These are phyloP conservation scores for Smithsoniella earleae DNA, from an alignment of 163 green algal species.

Conservation along the genomic window DNA sequence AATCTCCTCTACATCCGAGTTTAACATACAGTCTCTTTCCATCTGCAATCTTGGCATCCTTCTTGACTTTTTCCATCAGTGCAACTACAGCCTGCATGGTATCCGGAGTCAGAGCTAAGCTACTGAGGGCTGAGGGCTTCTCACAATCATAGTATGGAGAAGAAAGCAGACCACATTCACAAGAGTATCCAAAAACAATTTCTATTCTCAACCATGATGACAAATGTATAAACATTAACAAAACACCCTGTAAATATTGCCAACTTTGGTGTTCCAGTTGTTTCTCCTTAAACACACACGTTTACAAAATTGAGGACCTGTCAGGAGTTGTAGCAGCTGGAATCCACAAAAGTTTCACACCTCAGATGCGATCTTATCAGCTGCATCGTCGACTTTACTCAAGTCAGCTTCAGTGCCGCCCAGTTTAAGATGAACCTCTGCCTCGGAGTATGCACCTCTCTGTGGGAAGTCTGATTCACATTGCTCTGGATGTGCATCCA, in stretches of 20 bases:
- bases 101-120: neutral
- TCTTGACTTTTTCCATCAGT: constrained; percentile 35
- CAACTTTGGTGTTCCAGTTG: no score
- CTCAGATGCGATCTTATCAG: neutral
- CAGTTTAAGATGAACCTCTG: neutral
- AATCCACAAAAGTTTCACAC: neutral
- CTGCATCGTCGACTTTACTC: neutral
- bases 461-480: neutral
- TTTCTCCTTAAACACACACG: no score
- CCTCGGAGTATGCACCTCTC: constrained; percentile 19
- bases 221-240: neutral
- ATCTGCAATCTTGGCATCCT: constrained; percentile 32
- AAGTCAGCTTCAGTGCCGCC: neutral
- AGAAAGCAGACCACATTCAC: neutral
- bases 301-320: neutral
- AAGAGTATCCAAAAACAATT: neutral
- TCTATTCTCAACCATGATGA: no score
- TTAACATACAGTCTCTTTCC: constrained; percentile 38
- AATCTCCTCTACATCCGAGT: constrained; percentile 38
- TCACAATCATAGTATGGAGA: neutral
- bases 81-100: neutral
- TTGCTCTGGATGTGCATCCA: neutral
- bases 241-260: neutral
- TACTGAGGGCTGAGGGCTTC: neutral
- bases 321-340: neutral